These are phyloP conservation scores for Clonostachys chloroleuca DNA, from an alignment of 2,329 filamentous ascomycete genomes.

Conservation along the genomic window DNA sequence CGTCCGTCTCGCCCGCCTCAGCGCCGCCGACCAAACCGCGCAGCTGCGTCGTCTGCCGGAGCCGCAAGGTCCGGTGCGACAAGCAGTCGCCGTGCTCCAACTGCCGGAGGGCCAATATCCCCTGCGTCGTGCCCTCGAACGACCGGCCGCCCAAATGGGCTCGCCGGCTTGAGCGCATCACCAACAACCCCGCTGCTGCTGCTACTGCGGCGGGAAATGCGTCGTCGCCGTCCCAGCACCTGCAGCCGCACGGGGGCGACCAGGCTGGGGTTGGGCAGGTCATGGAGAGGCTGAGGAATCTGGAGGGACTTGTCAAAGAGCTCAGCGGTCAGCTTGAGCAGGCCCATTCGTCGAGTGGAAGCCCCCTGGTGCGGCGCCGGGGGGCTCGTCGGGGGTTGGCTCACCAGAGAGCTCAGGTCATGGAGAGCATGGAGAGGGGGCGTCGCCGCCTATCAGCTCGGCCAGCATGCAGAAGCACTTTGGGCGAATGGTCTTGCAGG, in stretches of 20 bases:
- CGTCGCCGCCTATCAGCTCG: background rate
- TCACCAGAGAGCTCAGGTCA: too few relatives aligned
- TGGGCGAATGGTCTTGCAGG: slow-evolving; percentile 40
- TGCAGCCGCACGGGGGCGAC: background rate
- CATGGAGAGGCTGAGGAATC: slow-evolving; percentile 41
- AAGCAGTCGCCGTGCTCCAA: slow-evolving; percentile 52
- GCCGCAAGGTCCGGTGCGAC: slow-evolving; percentile 54
- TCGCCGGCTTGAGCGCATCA: slow-evolving; percentile 38
- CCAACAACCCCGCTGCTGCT: slow-evolving; percentile 8
- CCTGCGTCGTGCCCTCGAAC: slow-evolving; percentile 42
- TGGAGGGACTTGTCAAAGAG: slow-evolving; percentile 47
- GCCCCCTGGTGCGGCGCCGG: slow-evolving; percentile 13
- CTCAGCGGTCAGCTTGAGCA: slow-evolving; percentile 38
- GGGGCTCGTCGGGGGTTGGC: slow-evolving; percentile 7
- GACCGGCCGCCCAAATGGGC: slow-evolving; percentile 50
- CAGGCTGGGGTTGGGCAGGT: slow-evolving; percentile 23
- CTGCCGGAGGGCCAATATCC: slow-evolving; percentile 46
- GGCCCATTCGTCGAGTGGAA: slow-evolving; percentile 20
- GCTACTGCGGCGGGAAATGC: background rate
- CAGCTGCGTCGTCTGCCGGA: slow-evolving; percentile 46
- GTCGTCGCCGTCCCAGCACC: background rate
- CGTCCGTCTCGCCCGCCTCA: slow-evolving; percentile 4
- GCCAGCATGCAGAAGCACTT: slow-evolving; percentile 30
- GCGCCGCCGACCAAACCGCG: slow-evolving; percentile 24
- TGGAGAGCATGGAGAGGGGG: slow-evolving; percentile 10